Evolutionary conservation across 208 protist species (phyloP), one percentile per base, ranked within the genome.

Genomic region (Trypanosoma scelopori): DNA sequence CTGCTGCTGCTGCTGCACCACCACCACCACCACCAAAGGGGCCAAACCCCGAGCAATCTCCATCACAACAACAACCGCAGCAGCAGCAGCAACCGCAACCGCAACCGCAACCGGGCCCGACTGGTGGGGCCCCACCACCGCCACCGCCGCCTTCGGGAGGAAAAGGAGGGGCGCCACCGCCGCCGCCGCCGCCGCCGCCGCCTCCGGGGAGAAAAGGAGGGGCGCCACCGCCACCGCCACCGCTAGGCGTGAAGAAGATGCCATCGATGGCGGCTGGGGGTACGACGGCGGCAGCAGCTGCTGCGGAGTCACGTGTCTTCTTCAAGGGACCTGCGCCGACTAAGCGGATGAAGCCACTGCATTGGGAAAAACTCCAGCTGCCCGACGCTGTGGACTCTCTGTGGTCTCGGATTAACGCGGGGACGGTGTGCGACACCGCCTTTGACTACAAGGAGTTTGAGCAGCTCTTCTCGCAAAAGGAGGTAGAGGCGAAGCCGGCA

Each of bases 361-460:
- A 79, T 27, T 82, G 76, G 73, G 72, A 82, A 3, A 73, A 71
- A 49, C 30, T 74, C 23, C 43, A 20, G 13, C 42, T 82, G 30
- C 35, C 20, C 37, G 59, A 80, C 16, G 42, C 23, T 11, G 37
- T 6, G 13, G 56, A 74, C 9, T 58, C 49, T 25, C 37, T 80
- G 45, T 80, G 74, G 74, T 56, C 71, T 5, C n/a, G 47, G 30
- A 60, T 77, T 45, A 22, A 65, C 32, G 55, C 16, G 13, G 64
- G 71, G 0, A 58, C 13, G 5, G 37, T 47, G 43, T 27, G 30
- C 48, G 55, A 70, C 32, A 56, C 41, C 25, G 35, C 30, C 20
- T 80, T 80, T 65, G 52, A 80, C 45, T 71, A 80, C 49, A 45
- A 57, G 18, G 69, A 80, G 53, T 80, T 80, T 63, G 74, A 80